Percentiles rank a stretch among this genome's conserved stretches.
Evolutionary conservation across 352 stramenopile species (phyloP).

Genomic region (Phytopythium kandeliae): DNA sequence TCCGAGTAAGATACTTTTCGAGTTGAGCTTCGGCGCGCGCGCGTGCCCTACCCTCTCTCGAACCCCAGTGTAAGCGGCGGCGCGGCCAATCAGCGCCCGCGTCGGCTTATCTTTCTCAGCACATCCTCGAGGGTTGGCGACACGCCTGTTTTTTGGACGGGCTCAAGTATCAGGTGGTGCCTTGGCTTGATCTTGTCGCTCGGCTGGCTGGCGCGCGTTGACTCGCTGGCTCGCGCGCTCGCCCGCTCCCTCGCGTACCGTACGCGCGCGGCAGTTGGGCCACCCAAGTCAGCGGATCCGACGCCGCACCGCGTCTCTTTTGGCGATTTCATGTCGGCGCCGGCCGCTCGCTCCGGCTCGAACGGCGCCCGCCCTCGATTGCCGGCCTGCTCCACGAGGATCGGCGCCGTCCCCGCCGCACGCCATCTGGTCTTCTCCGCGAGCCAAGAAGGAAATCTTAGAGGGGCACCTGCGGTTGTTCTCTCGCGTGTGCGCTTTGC

Average conservation of each 20-base stretch:
- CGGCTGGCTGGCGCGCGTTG: too few species aligned
- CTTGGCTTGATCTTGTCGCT: not conserved
- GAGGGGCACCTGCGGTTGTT: slow-evolving; percentile 2
- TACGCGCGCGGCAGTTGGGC: too few species aligned
- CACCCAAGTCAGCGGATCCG: too few species aligned
- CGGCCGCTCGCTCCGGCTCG: too few species aligned
- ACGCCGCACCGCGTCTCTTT: not conserved
- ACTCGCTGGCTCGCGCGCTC: too few species aligned
- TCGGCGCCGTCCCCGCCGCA: too few species aligned
- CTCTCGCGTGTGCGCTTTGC: too few species aligned
- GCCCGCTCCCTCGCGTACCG: too few species aligned
- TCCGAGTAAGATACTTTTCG: slow-evolving; percentile 22
- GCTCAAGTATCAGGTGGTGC: slow-evolving; percentile 10
- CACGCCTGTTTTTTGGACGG: not conserved
- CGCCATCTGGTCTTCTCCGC: slow-evolving; percentile 1
- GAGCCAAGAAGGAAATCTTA: slow-evolving; percentile 4
- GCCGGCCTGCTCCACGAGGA: too few species aligned
- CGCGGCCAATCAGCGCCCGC: slow-evolving; percentile 14
- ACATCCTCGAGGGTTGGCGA: not conserved
- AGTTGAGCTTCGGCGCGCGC: slow-evolving; percentile 4
- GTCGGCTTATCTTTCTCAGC: slow-evolving; percentile 19
- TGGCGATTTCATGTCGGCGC: too few species aligned
- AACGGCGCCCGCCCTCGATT: too few species aligned
- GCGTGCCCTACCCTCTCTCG: slow-evolving; percentile 3
- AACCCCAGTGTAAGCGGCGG: not conserved